Base-by-base conservation (phyloP, 1,284 basidiomycete species). In the Melampsora larici-populina region DNA sequence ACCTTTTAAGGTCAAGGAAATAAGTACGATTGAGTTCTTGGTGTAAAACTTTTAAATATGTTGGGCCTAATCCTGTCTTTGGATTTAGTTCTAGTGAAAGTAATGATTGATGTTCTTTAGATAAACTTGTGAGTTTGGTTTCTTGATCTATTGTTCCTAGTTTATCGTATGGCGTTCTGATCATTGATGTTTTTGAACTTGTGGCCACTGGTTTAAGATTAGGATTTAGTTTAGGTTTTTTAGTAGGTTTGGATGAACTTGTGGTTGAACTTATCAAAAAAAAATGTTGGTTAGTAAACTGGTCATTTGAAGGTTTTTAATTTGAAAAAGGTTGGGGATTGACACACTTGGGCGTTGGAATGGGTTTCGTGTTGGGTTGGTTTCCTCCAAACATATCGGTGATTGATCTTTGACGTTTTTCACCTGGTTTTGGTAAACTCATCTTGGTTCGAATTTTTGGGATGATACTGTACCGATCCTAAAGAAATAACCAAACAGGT, bases 331-430 rank as follows among this genome's bases (percentile, higher is more conserved):
- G n/a, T n/a, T n/a, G n/a, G n/a, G n/a, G n/a, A n/a, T n/a, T n/a
- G n/a, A n/a, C n/a, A n/a, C n/a, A n/a, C n/a, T n/a, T n/a, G n/a
- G n/a, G n/a, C n/a, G n/a, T n/a, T n/a, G n/a, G n/a, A n/a, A n/a
- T n/a, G n/a, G n/a, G n/a, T n/a, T n/a, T n/a, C n/a, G n/a, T n/a
- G n/a, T n/a, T n/a, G n/a, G n/a, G n/a, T n/a, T n/a, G n/a, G n/a
- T n/a, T n/a, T n/a, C n/a, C n/a, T 17, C 74, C 74, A 33, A 77
- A 77, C 74, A 77, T 77, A 24, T 60, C 55, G 0, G 74, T 66
- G 36, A 77, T 77, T 26, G 74, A 77, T 18, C 74, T 65, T 46
- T 77, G 74, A 36, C 74, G 74, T 26, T 77, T 77, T 21, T 77
- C 40, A 21, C 62, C 73, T 40, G 65, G 48, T 36, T 68, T 75